These are phyloP conservation scores for Phaffia tasmanica DNA, from an alignment of 768 basidiomycete genomes.

Conservation along the genomic window DNA sequence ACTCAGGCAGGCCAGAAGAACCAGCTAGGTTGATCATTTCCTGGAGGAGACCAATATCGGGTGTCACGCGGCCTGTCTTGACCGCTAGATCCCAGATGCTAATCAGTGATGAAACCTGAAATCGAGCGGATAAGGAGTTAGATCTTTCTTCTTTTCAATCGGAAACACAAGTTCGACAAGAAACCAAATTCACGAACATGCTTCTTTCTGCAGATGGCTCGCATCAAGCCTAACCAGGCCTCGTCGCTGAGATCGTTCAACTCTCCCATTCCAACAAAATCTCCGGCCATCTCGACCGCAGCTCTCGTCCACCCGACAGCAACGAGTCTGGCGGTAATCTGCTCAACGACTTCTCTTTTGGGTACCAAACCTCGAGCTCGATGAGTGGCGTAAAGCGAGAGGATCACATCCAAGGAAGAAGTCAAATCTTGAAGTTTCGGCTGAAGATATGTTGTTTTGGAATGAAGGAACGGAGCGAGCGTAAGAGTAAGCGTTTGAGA, in stretches of 20 bases:
- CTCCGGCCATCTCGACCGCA: constrained; percentile 17
- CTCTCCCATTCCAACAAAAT: constrained; percentile 5
- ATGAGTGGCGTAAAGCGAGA: constrained; percentile 16
- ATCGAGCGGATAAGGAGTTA: no score
- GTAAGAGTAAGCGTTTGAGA: constrained; percentile 11
- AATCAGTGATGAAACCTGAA: constrained; percentile 4
- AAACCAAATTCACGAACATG: constrained; percentile 1
- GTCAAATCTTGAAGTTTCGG: constrained; percentile 1
- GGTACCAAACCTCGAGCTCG: constrained; percentile 2
- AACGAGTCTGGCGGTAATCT: constrained; percentile 13
- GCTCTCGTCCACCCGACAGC: constrained; percentile 16
- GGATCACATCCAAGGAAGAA: constrained; percentile 10
- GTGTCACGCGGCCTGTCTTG: constrained; percentile 11
- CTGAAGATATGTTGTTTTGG: not conserved
- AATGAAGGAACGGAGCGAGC: constrained; percentile 10
- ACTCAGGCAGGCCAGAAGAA: constrained; percentile 13
- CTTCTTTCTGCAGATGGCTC: constrained; percentile 4
- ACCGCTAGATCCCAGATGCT: constrained; percentile 16
- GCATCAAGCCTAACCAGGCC: constrained; percentile 9
- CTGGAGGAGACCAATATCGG: constrained; percentile 17
- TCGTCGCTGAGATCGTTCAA: not conserved
- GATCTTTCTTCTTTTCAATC: not conserved
- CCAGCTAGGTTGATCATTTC: constrained; percentile 17
- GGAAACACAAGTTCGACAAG: not conserved
- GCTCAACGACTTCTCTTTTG: constrained; percentile 16